Percentiles rank a stretch among this genome's conserved stretches.
Evolutionary conservation across 2,329 filamentous ascomycete species (phyloP).

Genomic region (Fusarium heterosporum): DNA sequence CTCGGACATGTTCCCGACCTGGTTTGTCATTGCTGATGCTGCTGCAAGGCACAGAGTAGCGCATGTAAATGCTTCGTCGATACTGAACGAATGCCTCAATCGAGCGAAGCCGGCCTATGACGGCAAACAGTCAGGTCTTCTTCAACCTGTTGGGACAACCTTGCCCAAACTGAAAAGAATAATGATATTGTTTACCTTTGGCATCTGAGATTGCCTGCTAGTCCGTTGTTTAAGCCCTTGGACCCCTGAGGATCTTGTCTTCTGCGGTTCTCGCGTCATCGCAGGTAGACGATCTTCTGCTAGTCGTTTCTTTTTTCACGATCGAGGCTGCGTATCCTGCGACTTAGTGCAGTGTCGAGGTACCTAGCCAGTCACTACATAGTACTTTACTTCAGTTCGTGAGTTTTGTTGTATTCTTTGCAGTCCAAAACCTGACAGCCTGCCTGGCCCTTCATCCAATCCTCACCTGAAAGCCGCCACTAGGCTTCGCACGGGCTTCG

Average conservation of each 20-base stretch:
- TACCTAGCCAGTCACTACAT: not conserved
- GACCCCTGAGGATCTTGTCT: constrained; percentile 20
- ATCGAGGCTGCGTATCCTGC: constrained; percentile 25
- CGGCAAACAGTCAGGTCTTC: not conserved
- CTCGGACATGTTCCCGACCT: constrained; percentile 13
- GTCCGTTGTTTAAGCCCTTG: constrained; percentile 9
- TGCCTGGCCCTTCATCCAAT: constrained; percentile 30
- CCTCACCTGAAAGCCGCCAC: constrained; percentile 35
- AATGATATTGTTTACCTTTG: constrained; percentile 30
- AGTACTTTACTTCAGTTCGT: constrained; percentile 31
- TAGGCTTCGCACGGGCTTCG: constrained; percentile 33
- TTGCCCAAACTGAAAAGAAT: constrained; percentile 9
- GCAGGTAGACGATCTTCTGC: constrained; percentile 30
- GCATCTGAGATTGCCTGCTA: constrained; percentile 18
- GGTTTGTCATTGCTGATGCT: constrained; percentile 20
- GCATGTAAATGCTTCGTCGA: not conserved
- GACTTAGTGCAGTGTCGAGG: constrained; percentile 24
- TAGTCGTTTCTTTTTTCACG: constrained; percentile 36
- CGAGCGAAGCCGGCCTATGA: constrained; percentile 20
- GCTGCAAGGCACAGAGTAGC: constrained; percentile 38
- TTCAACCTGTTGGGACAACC: constrained; percentile 11
- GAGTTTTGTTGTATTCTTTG: constrained; percentile 28
- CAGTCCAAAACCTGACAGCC: constrained; percentile 17
- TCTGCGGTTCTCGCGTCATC: constrained; percentile 32
- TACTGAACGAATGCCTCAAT: constrained; percentile 5